Base-by-base conservation (phyloP, 257 asterid genomes). In the Eustoma russellianum region DNA sequence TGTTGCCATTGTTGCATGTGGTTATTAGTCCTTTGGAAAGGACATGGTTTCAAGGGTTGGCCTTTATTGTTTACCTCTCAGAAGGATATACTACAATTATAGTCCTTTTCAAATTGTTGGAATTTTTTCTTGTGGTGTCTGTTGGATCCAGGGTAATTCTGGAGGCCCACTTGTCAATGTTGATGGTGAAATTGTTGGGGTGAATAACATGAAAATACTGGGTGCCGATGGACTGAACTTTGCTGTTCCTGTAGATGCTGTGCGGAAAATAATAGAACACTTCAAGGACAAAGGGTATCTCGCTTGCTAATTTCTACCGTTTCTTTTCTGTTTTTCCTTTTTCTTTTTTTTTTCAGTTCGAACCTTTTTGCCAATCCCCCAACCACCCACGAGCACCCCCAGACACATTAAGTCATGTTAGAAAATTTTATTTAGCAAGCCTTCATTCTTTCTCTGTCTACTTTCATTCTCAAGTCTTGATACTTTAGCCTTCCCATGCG, bases 151-250 rank as follows among this genome's bases (percentile, higher is more conserved):
- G 97, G 97, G 96, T 55, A 90, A 90, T 77, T 86, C 96, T 33
- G 94, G 96, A 13, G 97, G 96, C 59, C 97, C 97, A 57, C 91
- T 90, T 57, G 80, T 86, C 61, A 83, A 86, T 69, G 63, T 77
- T 60, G 90, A 90, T 61, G 97, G 97, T 53, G 96, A 90, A 79
- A 80, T 90, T 49, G 34, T 90, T 15, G 96, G 96, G 43, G 83
- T 83, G 60, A 89, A 78, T 69, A 75, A 70, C 74, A 71, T 86
- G 94, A 86, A 78, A 78, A 78, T 90, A 48, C 56, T 52, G 71
- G 86, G 86, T 38, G 97, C 97, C 58, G 91, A 86, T 68, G 96
- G 96, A 30, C 68, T 90, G 66, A 75, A 79, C 66, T 90, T 90
- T 67, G 77, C 96, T 44, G 94, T 86, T 16, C 97, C 96, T 56